phyloP scores from a whole-genome alignment of 1,139 yeast species.

The Arxiozyma heterogenica region DNA sequence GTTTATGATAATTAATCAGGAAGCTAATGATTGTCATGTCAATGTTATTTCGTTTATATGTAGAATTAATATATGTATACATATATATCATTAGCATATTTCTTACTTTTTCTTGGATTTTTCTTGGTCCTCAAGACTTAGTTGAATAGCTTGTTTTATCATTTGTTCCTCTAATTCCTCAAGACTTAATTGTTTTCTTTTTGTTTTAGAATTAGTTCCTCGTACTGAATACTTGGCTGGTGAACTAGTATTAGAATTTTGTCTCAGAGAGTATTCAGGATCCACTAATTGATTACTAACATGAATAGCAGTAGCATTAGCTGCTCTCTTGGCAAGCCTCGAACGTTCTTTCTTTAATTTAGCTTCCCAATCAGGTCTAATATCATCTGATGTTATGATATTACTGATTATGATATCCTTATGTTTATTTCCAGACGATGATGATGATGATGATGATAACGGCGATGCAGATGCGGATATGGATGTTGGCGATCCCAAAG shows the following conservation, averaged over 20 bases:
- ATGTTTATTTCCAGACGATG: not conserved
- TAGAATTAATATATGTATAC: not conserved
- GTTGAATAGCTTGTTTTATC: slow-evolving; percentile 75
- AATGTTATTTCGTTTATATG: too few relatives aligned
- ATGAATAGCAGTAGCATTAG: slow-evolving; percentile 90
- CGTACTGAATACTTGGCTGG: slow-evolving; percentile 6
- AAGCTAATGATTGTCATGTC: not conserved
- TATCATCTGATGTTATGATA: slow-evolving; percentile 58
- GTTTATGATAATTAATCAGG: too few relatives aligned
- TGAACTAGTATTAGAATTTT: slow-evolving; percentile 15
- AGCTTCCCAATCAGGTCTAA: slow-evolving; percentile 88
- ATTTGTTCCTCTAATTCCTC: slow-evolving; percentile 59
- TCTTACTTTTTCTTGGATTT: slow-evolving; percentile 1
- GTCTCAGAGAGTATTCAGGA: slow-evolving; percentile 22
- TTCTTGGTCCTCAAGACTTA: slow-evolving; percentile 49
- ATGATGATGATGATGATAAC: too few relatives aligned
- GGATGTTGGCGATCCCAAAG: not conserved
- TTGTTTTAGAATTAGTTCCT: slow-evolving; percentile 5
- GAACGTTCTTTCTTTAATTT: slow-evolving; percentile 64
- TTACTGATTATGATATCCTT: not conserved
- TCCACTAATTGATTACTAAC: slow-evolving; percentile 55
- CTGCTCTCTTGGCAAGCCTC: slow-evolving; percentile 74
- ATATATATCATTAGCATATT: not conserved
- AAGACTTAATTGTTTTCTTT: slow-evolving; percentile 19
- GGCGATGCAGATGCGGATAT: not conserved